phyloP scores from a whole-genome alignment of 1,139 yeast species.

The Blastobotrys elegans region DNA sequence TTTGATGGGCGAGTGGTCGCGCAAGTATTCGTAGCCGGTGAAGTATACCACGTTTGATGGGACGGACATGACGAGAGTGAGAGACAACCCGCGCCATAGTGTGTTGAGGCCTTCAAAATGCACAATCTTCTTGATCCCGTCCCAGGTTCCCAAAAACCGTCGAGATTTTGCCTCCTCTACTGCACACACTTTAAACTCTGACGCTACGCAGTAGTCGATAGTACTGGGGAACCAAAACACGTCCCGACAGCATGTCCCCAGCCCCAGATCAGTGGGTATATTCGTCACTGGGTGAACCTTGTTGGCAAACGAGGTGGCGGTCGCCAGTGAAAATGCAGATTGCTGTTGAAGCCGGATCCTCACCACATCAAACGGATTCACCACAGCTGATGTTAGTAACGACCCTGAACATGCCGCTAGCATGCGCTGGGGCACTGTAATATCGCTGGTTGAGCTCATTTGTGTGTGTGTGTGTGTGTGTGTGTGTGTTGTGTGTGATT shows the following conservation, averaged over 20 bases:
- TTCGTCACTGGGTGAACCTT: conserved; percentile 24
- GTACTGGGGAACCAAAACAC: conserved; percentile 39
- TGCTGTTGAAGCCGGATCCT: conserved; percentile 90
- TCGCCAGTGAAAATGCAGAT: conserved; percentile 36
- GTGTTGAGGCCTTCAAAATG: conserved; percentile 69
- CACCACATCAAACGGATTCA: conserved; percentile 93
- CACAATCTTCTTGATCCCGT: conserved; percentile 64
- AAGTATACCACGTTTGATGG: conserved; percentile 93
- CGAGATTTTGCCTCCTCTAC: conserved; percentile 33
- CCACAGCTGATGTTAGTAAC: conserved; percentile 71
- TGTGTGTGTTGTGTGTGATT: too few relatives aligned
- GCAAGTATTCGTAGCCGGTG: conserved; percentile 82
- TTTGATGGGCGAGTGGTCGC: conserved; percentile 66
- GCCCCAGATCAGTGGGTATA: conserved; percentile 31
- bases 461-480: neutral
- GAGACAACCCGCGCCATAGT: conserved; percentile 83
- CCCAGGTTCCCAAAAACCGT: conserved; percentile 54
- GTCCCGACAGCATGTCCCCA: conserved; percentile 39
- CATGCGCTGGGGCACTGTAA: conserved; percentile 64
- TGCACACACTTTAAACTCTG: conserved; percentile 35
- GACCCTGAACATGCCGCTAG: conserved; percentile 90
- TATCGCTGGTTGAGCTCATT: conserved; percentile 11
- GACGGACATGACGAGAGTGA: conserved; percentile 81
- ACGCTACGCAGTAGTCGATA: conserved; percentile 38
- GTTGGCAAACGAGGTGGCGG: conserved; percentile 19